Evolutionary conservation across 164 flowering plant species (phyloP).

Genomic region (Vitis rotundifolia): DNA sequence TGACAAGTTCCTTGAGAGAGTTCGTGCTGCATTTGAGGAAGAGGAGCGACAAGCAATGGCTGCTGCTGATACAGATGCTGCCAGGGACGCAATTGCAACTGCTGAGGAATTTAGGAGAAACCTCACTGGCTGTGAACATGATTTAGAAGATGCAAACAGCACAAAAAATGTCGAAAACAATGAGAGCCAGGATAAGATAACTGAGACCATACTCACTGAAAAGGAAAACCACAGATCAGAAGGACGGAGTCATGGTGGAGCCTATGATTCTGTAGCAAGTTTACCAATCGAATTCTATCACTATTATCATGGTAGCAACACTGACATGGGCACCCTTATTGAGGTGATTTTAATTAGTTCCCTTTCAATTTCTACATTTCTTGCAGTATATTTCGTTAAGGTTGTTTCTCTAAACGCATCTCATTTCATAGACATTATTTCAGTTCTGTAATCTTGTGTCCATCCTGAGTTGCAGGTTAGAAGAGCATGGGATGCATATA

Average conservation of each 20-base stretch:
- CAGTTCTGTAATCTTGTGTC: neutral
- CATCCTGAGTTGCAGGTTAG: slow-evolving; percentile 65
- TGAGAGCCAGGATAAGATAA: slow-evolving; percentile 19
- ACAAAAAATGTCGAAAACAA: slow-evolving; percentile 14
- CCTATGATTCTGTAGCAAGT: slow-evolving; percentile 52
- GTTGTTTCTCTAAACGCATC: neutral
- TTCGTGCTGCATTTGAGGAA: slow-evolving; percentile 94
- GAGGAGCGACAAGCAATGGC: slow-evolving; percentile 88
- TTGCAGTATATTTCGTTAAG: neutral
- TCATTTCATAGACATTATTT: neutral
- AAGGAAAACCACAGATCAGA: slow-evolving; percentile 29
- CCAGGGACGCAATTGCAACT: slow-evolving; percentile 83
- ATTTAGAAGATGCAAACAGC: slow-evolving; percentile 24
- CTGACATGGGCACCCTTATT: slow-evolving; percentile 91
- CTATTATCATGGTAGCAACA: slow-evolving; percentile 91
- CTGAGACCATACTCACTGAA: slow-evolving; percentile 17
- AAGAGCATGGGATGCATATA: slow-evolving; percentile 92
- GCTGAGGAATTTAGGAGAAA: slow-evolving; percentile 73
- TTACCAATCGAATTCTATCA: slow-evolving; percentile 90
- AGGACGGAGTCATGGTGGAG: slow-evolving; percentile 32
- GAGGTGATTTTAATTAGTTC: slow-evolving; percentile 53
- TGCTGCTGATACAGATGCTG: slow-evolving; percentile 81
- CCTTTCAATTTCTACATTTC: neutral
- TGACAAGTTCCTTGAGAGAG: slow-evolving; percentile 91
- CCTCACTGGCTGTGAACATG: slow-evolving; percentile 25